Percentiles rank a stretch among this genome's conserved stretches.
These are phyloP conservation scores for Hyaloscypha variabilis DNA, from an alignment of 495 filamentous ascomycete genomes.

Conservation along the genomic window DNA sequence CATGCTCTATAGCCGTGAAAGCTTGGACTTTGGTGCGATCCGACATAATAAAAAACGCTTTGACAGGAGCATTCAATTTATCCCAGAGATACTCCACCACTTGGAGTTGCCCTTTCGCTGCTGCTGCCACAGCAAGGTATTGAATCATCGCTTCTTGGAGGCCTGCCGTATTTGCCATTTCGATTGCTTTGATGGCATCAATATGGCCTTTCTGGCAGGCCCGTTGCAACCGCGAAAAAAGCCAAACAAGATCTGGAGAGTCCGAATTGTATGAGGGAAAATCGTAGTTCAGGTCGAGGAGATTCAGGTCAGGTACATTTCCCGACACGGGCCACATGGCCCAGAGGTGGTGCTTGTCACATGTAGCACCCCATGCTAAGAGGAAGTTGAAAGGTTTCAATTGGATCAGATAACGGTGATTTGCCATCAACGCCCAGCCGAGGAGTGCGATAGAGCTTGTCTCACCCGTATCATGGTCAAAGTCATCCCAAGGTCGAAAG, in stretches of 20 bases:
- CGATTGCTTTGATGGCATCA: conserved; percentile 4
- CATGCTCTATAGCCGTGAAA: background rate
- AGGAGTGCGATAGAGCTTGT: background rate
- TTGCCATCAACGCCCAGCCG: conserved; percentile 15
- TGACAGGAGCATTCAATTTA: background rate
- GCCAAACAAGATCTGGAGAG: conserved; percentile 3
- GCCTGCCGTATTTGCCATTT: background rate
- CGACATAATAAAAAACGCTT: background rate
- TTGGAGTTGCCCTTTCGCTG: background rate
- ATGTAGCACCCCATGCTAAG: background rate
- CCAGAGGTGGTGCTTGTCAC: background rate
- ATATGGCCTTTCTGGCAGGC: conserved; percentile 7
- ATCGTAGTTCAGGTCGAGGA: background rate
- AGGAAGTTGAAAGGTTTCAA: background rate
- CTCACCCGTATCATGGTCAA: background rate
- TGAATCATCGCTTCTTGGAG: background rate
- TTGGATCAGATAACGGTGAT: conserved; percentile 11
- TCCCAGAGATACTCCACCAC: background rate
- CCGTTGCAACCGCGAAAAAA: background rate
- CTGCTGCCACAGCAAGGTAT: background rate
- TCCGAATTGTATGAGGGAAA: background rate
- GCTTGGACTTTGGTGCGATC: background rate
- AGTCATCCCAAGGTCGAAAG: conserved; percentile 14
- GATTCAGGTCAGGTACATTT: background rate
- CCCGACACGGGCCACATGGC: no score